Evolutionary conservation across 1,284 basidiomycete species (phyloP), one percentile per base, ranked within the genome.

Genomic region (Puccinia hordei): DNA sequence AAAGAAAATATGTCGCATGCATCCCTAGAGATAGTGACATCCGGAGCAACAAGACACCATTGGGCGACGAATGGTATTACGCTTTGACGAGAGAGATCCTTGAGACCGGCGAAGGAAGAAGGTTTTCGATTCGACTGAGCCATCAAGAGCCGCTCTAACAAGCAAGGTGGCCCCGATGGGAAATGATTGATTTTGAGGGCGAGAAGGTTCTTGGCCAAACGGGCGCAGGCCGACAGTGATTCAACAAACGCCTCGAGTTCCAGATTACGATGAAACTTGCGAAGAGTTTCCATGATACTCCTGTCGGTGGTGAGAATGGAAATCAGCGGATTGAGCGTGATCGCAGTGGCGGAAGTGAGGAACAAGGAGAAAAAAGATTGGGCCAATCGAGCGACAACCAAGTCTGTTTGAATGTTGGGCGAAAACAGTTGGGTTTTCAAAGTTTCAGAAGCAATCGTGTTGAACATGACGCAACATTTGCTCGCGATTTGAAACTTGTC

Each of bases 241-340:
- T 63, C 53, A 24, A 63, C 44, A 15, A 72, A 72, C 24, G 77
- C 66, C 22, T 72, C 77, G 15, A 72, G 57, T 38, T 80, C 77
- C 24, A 72, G 15, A 44, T 57, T 46, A 22, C 77, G 77, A 65
- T 80, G 51, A 24, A 69, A 72, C 22, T 68, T 71, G 41, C 59
- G 77, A n/a, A 80, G 57, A 30, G 65, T 65, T 33, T 72, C 68
- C n/a, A 73, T 44, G n/a, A 72, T 57, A 49, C 46, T 59, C 27
- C 49, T 33, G 46, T 80, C 68, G 24, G 68, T 72, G 8, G 77
- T 63, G 35, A 80, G 59, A 22, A 80, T 41, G 10, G 57, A 55
- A 27, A 80, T 73, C 57, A 80, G 41, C 15, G 77, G 77, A 73
- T 80, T 80, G 44, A 80, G 77, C 27, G 77, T 80, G 30, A 73